These are phyloP conservation scores for Grammothele lineata DNA, from an alignment of 768 basidiomycete genomes.

Conservation along the genomic window DNA sequence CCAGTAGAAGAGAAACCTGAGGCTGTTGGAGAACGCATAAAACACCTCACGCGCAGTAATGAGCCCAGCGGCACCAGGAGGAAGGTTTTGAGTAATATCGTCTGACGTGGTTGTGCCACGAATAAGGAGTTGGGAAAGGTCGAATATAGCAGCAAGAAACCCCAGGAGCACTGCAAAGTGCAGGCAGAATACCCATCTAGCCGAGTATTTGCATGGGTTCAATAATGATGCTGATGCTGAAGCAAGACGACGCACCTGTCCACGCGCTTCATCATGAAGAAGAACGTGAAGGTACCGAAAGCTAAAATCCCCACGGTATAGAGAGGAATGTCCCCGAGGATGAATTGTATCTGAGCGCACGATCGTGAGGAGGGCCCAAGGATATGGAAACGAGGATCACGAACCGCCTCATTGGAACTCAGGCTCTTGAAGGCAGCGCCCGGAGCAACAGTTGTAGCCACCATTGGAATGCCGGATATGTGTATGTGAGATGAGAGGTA, in stretches of 20 bases:
- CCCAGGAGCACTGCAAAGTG: constrained; percentile 54
- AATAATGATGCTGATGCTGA: neutral
- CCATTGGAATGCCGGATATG: constrained; percentile 1
- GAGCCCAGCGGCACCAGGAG: constrained; percentile 31
- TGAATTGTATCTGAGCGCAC: constrained; percentile 41
- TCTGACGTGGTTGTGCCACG: constrained; percentile 25
- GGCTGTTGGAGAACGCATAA: constrained; percentile 51
- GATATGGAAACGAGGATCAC: constrained; percentile 18
- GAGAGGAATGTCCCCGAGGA: constrained; percentile 64
- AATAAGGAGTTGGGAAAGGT: constrained; percentile 52
- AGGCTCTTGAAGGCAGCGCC: constrained; percentile 31
- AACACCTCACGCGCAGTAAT: constrained; percentile 54
- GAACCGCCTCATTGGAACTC: constrained; percentile 41
- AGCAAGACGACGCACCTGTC: constrained; percentile 45
- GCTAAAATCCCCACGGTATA: constrained; percentile 63
- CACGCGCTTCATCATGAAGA: constrained; percentile 48
- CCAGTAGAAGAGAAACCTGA: constrained; percentile 70
- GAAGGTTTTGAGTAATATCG: constrained; percentile 27
- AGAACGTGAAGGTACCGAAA: constrained; percentile 55
- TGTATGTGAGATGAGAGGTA: neutral
- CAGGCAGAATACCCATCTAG: constrained; percentile 42
- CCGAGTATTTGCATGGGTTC: neutral
- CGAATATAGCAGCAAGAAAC: constrained; percentile 60
- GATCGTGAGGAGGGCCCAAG: neutral
- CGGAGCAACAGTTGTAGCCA: constrained; percentile 21